Percentiles rank a stretch among this genome's conserved stretches.
phyloP scores from a whole-genome alignment of 306 rosid genomes.

The Corylus avellana region DNA sequence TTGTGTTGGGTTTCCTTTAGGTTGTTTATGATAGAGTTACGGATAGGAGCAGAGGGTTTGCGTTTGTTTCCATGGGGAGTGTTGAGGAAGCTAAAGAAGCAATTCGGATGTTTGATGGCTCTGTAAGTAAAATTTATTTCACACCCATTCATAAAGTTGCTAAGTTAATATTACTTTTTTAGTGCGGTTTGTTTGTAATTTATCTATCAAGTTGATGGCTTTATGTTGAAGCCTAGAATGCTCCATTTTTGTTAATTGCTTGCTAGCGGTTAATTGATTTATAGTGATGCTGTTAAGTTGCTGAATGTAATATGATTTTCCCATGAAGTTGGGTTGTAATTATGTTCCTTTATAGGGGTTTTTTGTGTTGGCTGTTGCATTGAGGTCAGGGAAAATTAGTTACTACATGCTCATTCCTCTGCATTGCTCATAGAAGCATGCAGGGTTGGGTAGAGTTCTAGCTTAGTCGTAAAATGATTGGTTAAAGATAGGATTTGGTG shows the following conservation, averaged over 20 bases:
- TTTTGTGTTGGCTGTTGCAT: not conserved
- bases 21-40: slow-evolving; percentile 86
- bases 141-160: not conserved
- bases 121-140: slow-evolving; percentile 48
- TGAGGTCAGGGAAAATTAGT: not conserved
- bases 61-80: slow-evolving; percentile 79
- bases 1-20: slow-evolving; percentile 40
- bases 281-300: not conserved
- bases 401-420: not conserved
- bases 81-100: slow-evolving; percentile 84
- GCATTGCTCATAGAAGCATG: not conserved
- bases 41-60: slow-evolving; percentile 93
- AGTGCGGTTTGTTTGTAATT: not conserved
- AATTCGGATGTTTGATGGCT: slow-evolving; percentile 84
- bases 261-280: not conserved
- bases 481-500: not conserved
- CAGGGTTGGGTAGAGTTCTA: not conserved
- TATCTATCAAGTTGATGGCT: not conserved
- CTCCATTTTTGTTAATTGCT: not conserved
- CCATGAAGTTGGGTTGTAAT: not conserved
- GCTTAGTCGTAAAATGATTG: not conserved
- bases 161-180: not conserved
- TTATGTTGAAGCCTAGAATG: not conserved
- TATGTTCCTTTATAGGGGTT: not conserved
- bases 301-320: not conserved